These are phyloP conservation scores for Kuraishia floccosa DNA, from an alignment of 805 yeast species.

Conservation along the genomic window DNA sequence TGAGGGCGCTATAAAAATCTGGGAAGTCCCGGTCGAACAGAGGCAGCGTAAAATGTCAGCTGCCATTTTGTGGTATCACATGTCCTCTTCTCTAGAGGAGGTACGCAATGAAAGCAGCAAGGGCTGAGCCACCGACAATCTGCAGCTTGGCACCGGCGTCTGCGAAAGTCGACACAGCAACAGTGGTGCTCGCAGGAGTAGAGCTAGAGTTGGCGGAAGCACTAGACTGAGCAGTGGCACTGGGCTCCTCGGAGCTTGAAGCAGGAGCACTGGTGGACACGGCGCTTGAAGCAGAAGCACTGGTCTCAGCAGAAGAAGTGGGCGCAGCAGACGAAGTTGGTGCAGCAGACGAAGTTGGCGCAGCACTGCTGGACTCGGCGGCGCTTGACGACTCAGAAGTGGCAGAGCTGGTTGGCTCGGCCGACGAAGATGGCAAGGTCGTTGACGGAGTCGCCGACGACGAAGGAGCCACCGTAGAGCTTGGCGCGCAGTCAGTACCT, in stretches of 20 bases:
- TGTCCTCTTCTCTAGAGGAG: slow-evolving; percentile 7
- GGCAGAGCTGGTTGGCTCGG: slow-evolving; percentile 7
- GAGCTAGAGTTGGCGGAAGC: slow-evolving; percentile 5
- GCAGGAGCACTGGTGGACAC: slow-evolving; percentile 5
- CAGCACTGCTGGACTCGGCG: slow-evolving; percentile 17
- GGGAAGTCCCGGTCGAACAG: too few relatives aligned
- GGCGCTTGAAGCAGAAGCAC: slow-evolving; percentile 6
- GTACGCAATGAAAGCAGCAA: slow-evolving; percentile 9
- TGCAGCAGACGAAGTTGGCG: slow-evolving; percentile 7
- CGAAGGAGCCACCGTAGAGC: slow-evolving; percentile 7
- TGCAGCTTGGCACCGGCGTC: slow-evolving; percentile 7
- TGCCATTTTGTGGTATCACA: too few relatives aligned
- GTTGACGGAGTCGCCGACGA: slow-evolving; percentile 5
- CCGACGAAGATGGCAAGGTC: slow-evolving; percentile 6
- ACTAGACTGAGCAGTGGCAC: slow-evolving; percentile 3
- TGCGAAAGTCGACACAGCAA: slow-evolving; percentile 2
- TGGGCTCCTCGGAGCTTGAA: slow-evolving; percentile 2
- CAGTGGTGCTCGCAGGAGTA: slow-evolving; percentile 3
- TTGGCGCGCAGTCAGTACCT: slow-evolving; percentile 16
- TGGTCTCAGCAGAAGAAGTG: slow-evolving; percentile 4
- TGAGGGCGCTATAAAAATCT: too few relatives aligned
- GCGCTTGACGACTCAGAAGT: slow-evolving; percentile 12
- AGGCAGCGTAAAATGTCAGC: too few relatives aligned
- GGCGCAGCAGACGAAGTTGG: slow-evolving; percentile 4
- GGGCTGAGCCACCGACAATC: slow-evolving; percentile 11